Conservation (phyloP, 179 eudicot genomes). For the Spinacia oleracea region DNA sequence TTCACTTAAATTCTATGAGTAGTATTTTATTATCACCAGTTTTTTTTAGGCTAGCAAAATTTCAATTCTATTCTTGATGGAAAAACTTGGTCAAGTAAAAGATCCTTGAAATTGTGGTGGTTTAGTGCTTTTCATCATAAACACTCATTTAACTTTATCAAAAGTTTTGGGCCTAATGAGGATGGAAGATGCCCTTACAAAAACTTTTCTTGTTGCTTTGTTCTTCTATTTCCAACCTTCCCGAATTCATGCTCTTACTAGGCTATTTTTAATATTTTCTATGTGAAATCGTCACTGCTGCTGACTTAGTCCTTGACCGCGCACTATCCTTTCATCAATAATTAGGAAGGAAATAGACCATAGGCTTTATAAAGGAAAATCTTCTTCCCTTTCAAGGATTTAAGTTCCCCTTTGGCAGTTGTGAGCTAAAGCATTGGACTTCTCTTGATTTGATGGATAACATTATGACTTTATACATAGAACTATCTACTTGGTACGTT, state of each 20-base stretch:
- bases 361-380: not conserved
- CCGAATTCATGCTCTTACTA: not conserved
- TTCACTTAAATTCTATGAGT: not conserved
- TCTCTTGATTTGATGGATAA: not conserved
- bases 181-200: conserved; percentile 2
- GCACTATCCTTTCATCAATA: not conserved
- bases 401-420: not conserved
- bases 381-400: not conserved
- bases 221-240: not conserved
- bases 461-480: not conserved
- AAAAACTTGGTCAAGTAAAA: not conserved
- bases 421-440: too few relatives aligned
- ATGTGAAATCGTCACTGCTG: not conserved
- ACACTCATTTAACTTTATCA: conserved; percentile 18
- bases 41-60: not conserved
- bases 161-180: conserved; percentile 3
- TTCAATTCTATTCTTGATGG: not conserved
- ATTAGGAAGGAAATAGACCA: not conserved
- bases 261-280: not conserved
- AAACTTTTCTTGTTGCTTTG: not conserved
- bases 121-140: conserved; percentile 13
- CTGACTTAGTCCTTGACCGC: not conserved
- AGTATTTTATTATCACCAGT: not conserved
- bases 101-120: conserved; percentile 1
- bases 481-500: not conserved